Percentiles rank a stretch among this genome's conserved stretches.
Conservation (phyloP, 768 basidiomycete genomes). For the Russula olivacea region DNA sequence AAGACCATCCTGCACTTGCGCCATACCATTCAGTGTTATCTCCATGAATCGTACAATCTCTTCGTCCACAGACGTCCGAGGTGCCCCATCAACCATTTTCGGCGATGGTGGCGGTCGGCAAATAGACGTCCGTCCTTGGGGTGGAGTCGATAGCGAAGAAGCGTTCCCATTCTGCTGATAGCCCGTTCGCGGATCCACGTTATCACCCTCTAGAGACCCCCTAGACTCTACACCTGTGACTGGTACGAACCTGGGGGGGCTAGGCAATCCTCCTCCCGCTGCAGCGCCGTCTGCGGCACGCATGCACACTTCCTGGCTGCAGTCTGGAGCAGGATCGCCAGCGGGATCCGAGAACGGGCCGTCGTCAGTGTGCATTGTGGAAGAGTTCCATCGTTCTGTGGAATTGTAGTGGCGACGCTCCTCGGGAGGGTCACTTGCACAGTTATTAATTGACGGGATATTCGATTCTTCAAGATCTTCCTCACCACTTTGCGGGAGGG, state of each 20-base stretch:
- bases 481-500: neutral
- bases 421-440: neutral
- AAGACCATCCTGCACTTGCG: conserved; percentile 12
- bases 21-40: conserved; percentile 4
- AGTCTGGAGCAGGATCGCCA: conserved; percentile 8
- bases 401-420: neutral
- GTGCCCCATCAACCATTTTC: neutral
- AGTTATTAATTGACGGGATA: neutral
- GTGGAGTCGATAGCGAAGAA: neutral
- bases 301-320: conserved; percentile 18
- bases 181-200: neutral
- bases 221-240: neutral
- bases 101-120: neutral
- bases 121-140: neutral
- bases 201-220: neutral
- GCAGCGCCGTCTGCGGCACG: conserved; percentile 17
- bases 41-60: conserved; percentile 12
- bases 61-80: neutral
- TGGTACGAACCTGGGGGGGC: neutral
- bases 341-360: neutral
- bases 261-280: conserved; percentile 11
- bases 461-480: neutral
- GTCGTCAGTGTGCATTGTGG: neutral
- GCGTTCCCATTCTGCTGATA: neutral
- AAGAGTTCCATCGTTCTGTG: neutral